Evolutionary conservation across 1,284 basidiomycete species (phyloP).

Genomic region (Anthracocystis walkeri): DNA sequence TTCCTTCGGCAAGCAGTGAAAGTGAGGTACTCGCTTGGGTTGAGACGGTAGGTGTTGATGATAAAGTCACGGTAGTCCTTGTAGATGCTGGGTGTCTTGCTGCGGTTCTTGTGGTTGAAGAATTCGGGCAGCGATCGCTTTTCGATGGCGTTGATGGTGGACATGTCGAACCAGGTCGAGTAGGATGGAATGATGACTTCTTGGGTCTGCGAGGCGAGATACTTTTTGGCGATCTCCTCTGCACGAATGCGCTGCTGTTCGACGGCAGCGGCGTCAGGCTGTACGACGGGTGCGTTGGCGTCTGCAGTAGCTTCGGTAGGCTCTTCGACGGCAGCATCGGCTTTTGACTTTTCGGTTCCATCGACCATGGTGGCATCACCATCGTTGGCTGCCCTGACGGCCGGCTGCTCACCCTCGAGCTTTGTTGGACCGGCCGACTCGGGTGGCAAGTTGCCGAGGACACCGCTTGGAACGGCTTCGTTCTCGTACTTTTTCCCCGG

Average conservation of each 20-base stretch:
- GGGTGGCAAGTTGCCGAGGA: conserved; percentile 64
- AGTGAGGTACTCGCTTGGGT: conserved; percentile 95
- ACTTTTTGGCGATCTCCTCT: conserved; percentile 88
- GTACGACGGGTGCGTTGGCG: conserved; percentile 43
- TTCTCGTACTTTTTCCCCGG: conserved; percentile 69
- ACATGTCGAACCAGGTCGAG: conserved; percentile 97
- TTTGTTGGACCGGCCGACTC: conserved; percentile 40
- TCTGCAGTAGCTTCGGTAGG: conserved; percentile 81
- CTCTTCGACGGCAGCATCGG: conserved; percentile 74
- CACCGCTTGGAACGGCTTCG: conserved; percentile 61
- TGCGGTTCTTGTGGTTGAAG: conserved; percentile 89
- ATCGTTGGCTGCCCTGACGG: conserved; percentile 50
- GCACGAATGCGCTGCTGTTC: conserved; percentile 81
- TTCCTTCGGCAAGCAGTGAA: conserved; percentile 97
- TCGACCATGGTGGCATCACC: conserved; percentile 63
- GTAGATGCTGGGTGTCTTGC: conserved; percentile 95
- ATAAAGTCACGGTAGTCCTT: conserved; percentile 99
- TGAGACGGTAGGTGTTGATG: conserved; percentile 96
- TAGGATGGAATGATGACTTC: conserved; percentile 94
- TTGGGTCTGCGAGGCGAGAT: conserved; percentile 96
- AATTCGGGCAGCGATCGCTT: conserved; percentile 94
- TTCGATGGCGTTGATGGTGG: conserved; percentile 91
- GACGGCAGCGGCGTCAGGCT: conserved; percentile 78
- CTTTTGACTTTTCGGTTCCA: conserved; percentile 44
- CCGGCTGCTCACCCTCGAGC: conserved; percentile 38